Evolutionary conservation across 768 basidiomycete species (phyloP), one percentile per base, ranked within the genome.

Genomic region (Rhodotorula diobovata): DNA sequence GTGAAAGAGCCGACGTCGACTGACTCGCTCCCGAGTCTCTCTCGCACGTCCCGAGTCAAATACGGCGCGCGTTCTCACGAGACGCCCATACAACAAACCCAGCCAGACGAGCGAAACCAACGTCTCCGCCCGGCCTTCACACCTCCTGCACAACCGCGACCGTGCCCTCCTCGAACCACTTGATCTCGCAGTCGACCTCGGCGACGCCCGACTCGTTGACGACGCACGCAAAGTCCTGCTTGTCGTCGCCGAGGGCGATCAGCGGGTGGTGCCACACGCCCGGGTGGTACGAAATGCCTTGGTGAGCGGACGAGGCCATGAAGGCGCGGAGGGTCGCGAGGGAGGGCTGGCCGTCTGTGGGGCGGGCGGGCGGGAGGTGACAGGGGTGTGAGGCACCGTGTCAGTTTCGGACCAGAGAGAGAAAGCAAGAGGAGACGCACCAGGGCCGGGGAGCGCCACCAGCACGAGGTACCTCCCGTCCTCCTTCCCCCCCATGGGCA

Each of bases 211-310:
- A 87, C 80, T 98, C 94, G 34, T 93, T 91, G 81, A 97, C 95
- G 16, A 98, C 86, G 77, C 95, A 98, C 16, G 90, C 80, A 66
- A 83, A 80, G 65, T 83, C 81, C 41, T 80, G 75, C 39, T 66
- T 57, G 45, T 16, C 55, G 48, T 34, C 56, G 39, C 66, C 62
- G 34, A 93, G 79, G 7, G 89, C 88, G 34, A 92, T 87, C 86
- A 95, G 90, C 4, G 95, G 93, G 83, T 96, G 93, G 81, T 97
- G 94, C 94, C 96, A 97, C 54, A 92, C 83, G 6, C 87, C 91
- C 4, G 84, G 85, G 72, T 88, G 83, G 79, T 97, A 99, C 35
- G 89, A 85, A 60, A 98, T 86, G 0, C 93, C 96, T 79, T 99
- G 95, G 0, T 12, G 18, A 18, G 86, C 85, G 4, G 86, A 83